phyloP scores from a whole-genome alignment of 345 rosid genomes.

The Lepidium sativum region DNA sequence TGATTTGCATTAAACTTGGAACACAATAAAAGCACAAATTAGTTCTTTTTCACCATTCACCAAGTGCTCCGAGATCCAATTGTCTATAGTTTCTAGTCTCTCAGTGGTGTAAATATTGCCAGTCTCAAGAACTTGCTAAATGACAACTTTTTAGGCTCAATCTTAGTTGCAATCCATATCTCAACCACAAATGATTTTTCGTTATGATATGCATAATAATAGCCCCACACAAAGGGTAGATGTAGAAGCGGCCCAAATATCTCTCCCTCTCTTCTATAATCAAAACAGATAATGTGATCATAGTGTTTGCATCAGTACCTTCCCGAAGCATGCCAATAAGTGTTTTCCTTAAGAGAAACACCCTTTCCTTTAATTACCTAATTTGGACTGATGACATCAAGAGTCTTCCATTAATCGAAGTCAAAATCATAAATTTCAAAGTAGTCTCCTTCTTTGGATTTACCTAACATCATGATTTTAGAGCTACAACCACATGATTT shows the following conservation, averaged over 20 bases:
- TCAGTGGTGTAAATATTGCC: too few species aligned
- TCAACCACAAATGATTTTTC: not conserved
- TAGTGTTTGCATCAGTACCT: not conserved
- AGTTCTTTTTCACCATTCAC: too few species aligned
- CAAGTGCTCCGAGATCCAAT: not conserved
- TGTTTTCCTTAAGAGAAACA: not conserved
- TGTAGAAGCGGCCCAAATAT: not conserved
- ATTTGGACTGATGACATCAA: not conserved
- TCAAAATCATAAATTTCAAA: not conserved
- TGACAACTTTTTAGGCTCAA: not conserved
- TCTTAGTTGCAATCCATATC: not conserved
- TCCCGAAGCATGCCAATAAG: not conserved
- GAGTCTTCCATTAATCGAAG: not conserved
- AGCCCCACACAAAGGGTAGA: not conserved
- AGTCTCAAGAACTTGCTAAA: not conserved
- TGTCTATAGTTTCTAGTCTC: not conserved
- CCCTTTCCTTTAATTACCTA: not conserved
- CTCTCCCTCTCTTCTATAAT: too few species aligned
- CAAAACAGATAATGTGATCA: not conserved
- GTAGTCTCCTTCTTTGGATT: too few species aligned
- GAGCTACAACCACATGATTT: not conserved
- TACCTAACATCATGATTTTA: not conserved
- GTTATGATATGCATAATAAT: not conserved
- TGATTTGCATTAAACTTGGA: not conserved
- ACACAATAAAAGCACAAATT: not conserved